These are phyloP conservation scores for Hypoxylon sp. DNA, from an alignment of 2,329 filamentous ascomycete genomes.

Conservation along the genomic window DNA sequence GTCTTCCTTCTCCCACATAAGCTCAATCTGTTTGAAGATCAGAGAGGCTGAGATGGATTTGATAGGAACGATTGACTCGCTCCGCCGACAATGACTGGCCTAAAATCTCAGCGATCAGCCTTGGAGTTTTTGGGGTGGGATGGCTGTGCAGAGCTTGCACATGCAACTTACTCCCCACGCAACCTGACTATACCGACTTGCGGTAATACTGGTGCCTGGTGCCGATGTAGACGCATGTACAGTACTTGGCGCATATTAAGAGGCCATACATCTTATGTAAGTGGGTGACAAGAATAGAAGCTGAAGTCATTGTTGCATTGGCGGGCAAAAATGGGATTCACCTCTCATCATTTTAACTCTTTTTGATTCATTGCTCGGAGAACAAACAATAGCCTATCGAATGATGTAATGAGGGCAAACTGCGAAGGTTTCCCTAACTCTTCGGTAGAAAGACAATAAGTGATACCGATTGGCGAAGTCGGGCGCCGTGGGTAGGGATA, in stretches of 20 bases:
- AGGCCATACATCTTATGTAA: conserved; percentile 8
- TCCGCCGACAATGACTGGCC: conserved; percentile 32
- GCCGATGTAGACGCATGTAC: conserved; percentile 25
- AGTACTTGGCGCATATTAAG: conserved; percentile 23
- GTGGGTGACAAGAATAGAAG: conserved; percentile 39
- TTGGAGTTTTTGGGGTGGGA: conserved; percentile 32
- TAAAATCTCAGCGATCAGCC: conserved; percentile 32
- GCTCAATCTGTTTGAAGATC: conserved; percentile 31
- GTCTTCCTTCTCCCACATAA: conserved; percentile 5
- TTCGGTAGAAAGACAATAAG: conserved; percentile 12
- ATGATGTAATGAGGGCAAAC: conserved; percentile 30
- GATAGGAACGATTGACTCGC: conserved; percentile 36
- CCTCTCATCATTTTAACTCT: conserved; percentile 13
- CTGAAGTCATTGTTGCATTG: conserved; percentile 36
- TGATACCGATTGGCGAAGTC: conserved; percentile 11
- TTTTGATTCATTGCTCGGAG: conserved; percentile 16
- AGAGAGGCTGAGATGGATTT: conserved; percentile 39
- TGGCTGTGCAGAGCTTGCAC: conserved; percentile 40
- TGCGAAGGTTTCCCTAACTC: conserved; percentile 18
- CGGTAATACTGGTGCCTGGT: conserved; percentile 37
- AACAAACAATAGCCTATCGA: conserved; percentile 23
- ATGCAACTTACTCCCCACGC: conserved; percentile 34
- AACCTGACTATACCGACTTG: conserved; percentile 34
- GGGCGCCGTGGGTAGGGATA: conserved; percentile 2
- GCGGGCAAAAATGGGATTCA: conserved; percentile 8